Base-by-base conservation (phyloP, 148 eudicot genomes). In the Rhododendron ferrugineum region DNA sequence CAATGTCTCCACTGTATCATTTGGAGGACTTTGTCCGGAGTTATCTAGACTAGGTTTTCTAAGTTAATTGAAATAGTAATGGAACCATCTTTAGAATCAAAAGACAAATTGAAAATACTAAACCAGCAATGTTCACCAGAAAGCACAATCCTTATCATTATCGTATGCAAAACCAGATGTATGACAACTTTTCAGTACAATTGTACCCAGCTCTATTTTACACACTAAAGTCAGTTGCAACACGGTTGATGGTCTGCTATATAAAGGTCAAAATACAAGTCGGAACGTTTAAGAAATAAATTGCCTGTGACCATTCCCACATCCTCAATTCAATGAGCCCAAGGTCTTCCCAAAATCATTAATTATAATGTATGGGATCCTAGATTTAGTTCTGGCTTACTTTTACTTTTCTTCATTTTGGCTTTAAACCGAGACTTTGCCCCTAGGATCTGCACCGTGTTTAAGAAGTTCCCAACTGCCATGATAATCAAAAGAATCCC, bases 401-500 rank as follows among this genome's bases (percentile, higher is more conserved):
- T 90, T 82, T 89, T 91, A 36, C 82, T 90, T 86, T 47, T 91
- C 90, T 82, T 91, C 86, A 89, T 87, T 76, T 89, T 91, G 16
- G 92, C 92, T 87, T 89, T 91, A 28, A 91, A 88, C 86, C 88
- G 89, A 79, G 89, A 89, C 83, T 91, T 91, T 47, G 86, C 75
- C 64, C 83, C 54, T 1, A 90, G 90, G 11, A 91, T 89, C 86
- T 91, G 87, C 83, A 91, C 90, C 0, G 91, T 91, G 86, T 89
- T 89, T 23, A 86, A 23, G 56, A 92, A 92, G 79, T 92, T 92
- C 77, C 94, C 94, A 82, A 86, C 89, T 42, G 94, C 94, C 94
- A 92, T 92, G 79, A 88, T 82, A 44, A 92, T 88, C 84, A 90
- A 84, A 80, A 92, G 91, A 82, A 92, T 66, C 82, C 94, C 93